Base-by-base conservation (phyloP, 2,329 filamentous ascomycete genomes). In the Fusarium chuoi region DNA sequence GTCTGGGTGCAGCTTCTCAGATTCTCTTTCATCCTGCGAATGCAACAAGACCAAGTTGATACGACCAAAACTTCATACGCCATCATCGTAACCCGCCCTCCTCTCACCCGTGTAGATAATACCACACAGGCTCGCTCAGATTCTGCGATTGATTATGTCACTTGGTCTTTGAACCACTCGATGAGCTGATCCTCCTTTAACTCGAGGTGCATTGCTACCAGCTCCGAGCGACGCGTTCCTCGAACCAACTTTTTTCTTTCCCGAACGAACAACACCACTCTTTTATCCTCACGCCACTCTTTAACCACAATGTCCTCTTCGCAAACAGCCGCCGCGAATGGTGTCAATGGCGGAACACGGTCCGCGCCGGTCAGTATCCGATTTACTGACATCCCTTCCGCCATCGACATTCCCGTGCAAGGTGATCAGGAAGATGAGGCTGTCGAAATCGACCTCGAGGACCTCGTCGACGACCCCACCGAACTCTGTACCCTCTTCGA, bases 401-500 rank as follows among this genome's bases (percentile, higher is more conserved):
- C 89, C 54, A 91, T 92, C 80, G 90, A 92, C 77, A 90, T 92
- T 68, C 90, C 90, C 22, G 89, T 92, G 14, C 88, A 90, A 74
- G 87, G 87, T 70, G 90, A 91, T 77, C 86, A 89, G 73, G 90
- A 91, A 76, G 90, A 92, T 74, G 90, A 95, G 79, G 90, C 89
- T 60, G 96, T 99, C 82, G 96, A 98, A 85, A 94, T 99, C 79
- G 94, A 97, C 80, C 90, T 98, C 61, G 93, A 95, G 80, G 94
- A 96, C 74, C 91, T 98, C 44, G 90, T 95, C 69, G 96, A 98
- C 81, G 96, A 98, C 80, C 94, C 94, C 26, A 98, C 94, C 52
- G 96, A 99, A 85, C 89, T 99, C 10, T 99, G 96, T 82, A 96
- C 94, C 36, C 89, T 99, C 57, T 91, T 99, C 73, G 96, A 99